Conservation (phyloP, 352 stramenopile genomes). For the Phytophthora foliorum region DNA sequence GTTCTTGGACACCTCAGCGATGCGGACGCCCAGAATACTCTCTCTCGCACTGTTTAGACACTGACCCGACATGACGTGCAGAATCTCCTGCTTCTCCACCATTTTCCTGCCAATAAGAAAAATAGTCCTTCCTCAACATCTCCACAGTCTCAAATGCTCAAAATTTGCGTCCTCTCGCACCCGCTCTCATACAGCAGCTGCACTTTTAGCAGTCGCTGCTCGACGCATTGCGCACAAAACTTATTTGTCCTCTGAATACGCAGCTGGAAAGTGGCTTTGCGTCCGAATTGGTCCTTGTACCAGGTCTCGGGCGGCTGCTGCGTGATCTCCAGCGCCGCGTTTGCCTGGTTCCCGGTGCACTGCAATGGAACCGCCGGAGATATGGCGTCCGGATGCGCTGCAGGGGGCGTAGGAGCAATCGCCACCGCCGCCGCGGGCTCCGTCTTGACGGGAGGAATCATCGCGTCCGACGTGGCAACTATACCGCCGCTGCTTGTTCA, state of each 20-base stretch:
- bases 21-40: constrained; percentile 68
- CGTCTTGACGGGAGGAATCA: constrained; percentile 35
- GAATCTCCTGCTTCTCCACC: constrained; percentile 83
- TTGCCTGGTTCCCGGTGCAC: background rate
- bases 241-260: constrained; percentile 40
- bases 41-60: constrained; percentile 67
- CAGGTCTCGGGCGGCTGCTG: constrained; percentile 71
- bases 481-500: constrained; percentile 3
- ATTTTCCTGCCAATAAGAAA: constrained; percentile 46
- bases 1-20: constrained; percentile 88
- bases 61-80: constrained; percentile 66
- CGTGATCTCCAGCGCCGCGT: constrained; percentile 57
- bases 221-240: constrained; percentile 53
- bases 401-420: constrained; percentile 31
- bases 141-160: background rate
- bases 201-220: constrained; percentile 66
- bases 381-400: background rate
- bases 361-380: background rate
- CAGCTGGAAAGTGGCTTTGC: constrained; percentile 79
- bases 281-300: constrained; percentile 87
- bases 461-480: constrained; percentile 2
- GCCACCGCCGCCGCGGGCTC: constrained; percentile 18
- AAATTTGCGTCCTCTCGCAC: constrained; percentile 13
- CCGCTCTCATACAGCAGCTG: constrained; percentile 81
- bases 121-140: constrained; percentile 7